Evolutionary conservation across 2,329 filamentous ascomycete species (phyloP), one percentile per base, ranked within the genome.

Genomic region (Lecanicillium sp.): DNA sequence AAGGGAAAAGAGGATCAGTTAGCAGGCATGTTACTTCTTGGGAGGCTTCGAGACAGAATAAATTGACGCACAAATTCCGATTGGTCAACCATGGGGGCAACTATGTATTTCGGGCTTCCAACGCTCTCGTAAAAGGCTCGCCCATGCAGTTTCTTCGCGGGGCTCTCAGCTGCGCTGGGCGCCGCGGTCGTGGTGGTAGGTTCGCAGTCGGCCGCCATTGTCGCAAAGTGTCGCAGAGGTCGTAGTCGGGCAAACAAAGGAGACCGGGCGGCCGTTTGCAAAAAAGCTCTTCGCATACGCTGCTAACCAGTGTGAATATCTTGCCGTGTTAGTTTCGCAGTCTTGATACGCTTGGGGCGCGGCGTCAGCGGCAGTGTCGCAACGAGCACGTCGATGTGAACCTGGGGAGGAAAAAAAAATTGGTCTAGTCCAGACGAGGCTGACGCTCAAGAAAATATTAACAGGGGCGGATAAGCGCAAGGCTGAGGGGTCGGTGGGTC

Each of bases 31-130:
- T 7, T 15, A 41, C n/a, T n/a, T n/a, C n/a, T n/a, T 25, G 22
- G 11, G 22, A 25, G 7, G 22, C 7, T 7, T 6, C 6, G 22
- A 25, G 11, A 11, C 7, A 25, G 11, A 25, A 11, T 25, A 11
- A 11, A 6, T 7, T 25, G 11, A 68, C 82, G 48, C 69, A 95
- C 89, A 67, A 96, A 95, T 68, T 98, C 92, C 22, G 88, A 95
- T 60, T 95, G 86, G 56, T 98, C 90, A 16, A 98, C 92, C 92
- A 98, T 98, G 27, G 92, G 92, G 25, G 92, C 92, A 40, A 98
- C 74, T 20, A 98, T 78, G 48, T 84, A 81, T 63, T 86, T 95
- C 2, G 92, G 92, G 43, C 83, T 89, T 16, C 92, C 92, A 45
- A 98, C 83, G 56, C 85, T 94, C 65, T 95, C 80, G 56, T 96